phyloP scores from a whole-genome alignment of 1,139 yeast genomes.

The Taphrina wiesneri region DNA sequence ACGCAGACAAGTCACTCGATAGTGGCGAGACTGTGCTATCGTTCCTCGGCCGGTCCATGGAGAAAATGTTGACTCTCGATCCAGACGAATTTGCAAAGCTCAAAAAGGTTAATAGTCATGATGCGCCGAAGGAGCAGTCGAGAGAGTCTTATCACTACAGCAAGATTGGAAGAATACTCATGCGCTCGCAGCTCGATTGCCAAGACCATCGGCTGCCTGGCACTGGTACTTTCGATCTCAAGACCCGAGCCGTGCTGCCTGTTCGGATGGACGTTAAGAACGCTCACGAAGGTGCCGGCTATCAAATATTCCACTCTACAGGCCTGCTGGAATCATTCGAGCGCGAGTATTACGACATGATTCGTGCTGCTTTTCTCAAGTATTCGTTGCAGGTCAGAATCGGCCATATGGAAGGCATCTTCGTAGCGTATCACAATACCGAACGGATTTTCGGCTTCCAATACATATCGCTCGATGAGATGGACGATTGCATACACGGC shows the following conservation, averaged over 20 bases:
- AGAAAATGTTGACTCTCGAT: conserved; percentile 40
- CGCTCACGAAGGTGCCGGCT: conserved; percentile 58
- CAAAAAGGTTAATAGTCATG: conserved; percentile 41
- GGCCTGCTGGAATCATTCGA: conserved; percentile 79
- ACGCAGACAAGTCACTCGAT: conserved; percentile 68
- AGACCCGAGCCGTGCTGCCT: conserved; percentile 87
- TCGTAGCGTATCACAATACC: conserved; percentile 85
- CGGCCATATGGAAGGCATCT: conserved; percentile 96
- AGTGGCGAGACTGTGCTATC: conserved; percentile 66
- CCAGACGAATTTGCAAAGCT: conserved; percentile 50
- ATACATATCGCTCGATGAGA: conserved; percentile 71
- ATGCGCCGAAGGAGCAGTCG: conserved; percentile 35
- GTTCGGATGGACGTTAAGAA: conserved; percentile 66
- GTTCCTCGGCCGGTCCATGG: conserved; percentile 53
- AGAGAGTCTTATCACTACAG: conserved; percentile 65
- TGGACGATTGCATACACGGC: conserved; percentile 64
- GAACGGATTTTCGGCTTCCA: conserved; percentile 83
- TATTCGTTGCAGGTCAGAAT: conserved; percentile 89
- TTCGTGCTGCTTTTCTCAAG: conserved; percentile 74
- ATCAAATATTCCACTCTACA: conserved; percentile 60
- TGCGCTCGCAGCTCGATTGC: conserved; percentile 92
- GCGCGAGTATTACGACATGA: conserved; percentile 73
- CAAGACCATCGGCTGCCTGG: conserved; percentile 76
- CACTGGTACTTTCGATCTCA: conserved; percentile 86
- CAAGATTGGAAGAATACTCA: conserved; percentile 62